Evolutionary conservation across 1,139 yeast genomes (phyloP), one percentile per base, ranked within the genome.

Genomic region (Saccharomyces hybrid): DNA sequence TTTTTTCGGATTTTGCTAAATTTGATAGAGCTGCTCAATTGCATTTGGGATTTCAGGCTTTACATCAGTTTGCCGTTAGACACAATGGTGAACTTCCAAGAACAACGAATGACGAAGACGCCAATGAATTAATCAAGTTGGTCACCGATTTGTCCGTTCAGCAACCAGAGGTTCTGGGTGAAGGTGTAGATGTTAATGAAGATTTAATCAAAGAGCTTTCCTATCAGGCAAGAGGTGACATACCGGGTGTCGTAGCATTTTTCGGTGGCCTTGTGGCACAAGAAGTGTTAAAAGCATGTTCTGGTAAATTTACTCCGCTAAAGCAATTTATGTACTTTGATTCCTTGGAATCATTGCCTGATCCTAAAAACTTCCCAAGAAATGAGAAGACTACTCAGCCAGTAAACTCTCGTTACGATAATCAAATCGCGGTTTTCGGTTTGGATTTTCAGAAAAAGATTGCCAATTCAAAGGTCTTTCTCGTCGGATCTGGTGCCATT

Each of bases 401-500:
- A 49, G 72, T 79, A 52, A 83, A 85, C 46, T 78, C 95, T 5
- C 83, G 99, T 68, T 93, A 95, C 68, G 99, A 93, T 71, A 82
- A 83, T 16, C 97, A 90, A 74, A 86, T 90, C 65, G 97, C 98
- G 4, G 97, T 93, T 1, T 90, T 90, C 64, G 99, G 99, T 59
- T 71, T 79, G 55, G 81, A 81, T 47, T 89, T 81, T 74, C 93
- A 88, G 67, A 82, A 86, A 64, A 76, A 75, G 51, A 73, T 93
- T 58, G 81, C 88, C 49, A 88, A 91, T 70, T 75, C 88, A 61
- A 86, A 81, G 67, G 89, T 91, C 4, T 93, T 93, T 71, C 77
- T 93, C 61, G 99, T 93, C 47, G 99, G 99, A 52, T 83, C 98
- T 2, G 99, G 99, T 69, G 99, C 99, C 44, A 93, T 93, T 77